These are phyloP conservation scores for Alloteropsis angusta DNA, from an alignment of 202 grass and related monocot genomes.

Conservation along the genomic window DNA sequence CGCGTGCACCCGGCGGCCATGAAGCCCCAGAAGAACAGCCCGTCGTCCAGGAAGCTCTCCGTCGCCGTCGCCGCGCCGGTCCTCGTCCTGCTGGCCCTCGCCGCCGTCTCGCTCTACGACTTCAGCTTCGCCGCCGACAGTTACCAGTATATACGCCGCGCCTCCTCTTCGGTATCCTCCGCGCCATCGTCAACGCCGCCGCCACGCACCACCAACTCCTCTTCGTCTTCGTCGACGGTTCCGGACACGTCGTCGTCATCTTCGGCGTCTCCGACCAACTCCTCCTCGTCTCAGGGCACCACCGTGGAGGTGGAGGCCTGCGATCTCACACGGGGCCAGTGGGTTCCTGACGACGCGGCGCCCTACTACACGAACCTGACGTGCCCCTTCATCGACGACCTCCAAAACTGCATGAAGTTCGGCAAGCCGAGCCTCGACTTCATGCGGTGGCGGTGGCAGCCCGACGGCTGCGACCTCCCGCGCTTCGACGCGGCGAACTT, in stretches of 20 bases:
- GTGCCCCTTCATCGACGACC: conserved; percentile 58
- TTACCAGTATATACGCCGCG: background rate
- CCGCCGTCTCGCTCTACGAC: conserved; percentile 30
- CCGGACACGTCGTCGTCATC: background rate
- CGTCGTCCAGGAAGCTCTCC: background rate
- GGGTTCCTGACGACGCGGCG: conserved; percentile 30
- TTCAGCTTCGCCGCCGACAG: background rate
- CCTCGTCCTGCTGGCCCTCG: conserved; percentile 17
- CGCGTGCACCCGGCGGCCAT: background rate
- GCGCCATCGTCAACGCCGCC: background rate
- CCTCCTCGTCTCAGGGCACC: background rate
- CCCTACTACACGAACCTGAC: conserved; percentile 63
- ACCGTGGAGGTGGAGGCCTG: background rate
- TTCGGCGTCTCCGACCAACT: background rate
- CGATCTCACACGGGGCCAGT: conserved; percentile 36
- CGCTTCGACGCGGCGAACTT: conserved; percentile 44
- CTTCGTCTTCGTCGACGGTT: background rate
- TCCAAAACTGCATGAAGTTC: conserved; percentile 73
- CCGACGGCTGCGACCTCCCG: conserved; percentile 42
- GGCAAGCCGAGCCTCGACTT: conserved; percentile 48
- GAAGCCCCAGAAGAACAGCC: background rate
- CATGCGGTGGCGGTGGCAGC: conserved; percentile 52
- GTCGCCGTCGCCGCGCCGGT: conserved; percentile 15
- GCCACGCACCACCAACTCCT: background rate
- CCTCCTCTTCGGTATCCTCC: background rate